These are phyloP conservation scores for Buxus sempervirens DNA, from an alignment of 164 flowering plant species.

Conservation along the genomic window DNA sequence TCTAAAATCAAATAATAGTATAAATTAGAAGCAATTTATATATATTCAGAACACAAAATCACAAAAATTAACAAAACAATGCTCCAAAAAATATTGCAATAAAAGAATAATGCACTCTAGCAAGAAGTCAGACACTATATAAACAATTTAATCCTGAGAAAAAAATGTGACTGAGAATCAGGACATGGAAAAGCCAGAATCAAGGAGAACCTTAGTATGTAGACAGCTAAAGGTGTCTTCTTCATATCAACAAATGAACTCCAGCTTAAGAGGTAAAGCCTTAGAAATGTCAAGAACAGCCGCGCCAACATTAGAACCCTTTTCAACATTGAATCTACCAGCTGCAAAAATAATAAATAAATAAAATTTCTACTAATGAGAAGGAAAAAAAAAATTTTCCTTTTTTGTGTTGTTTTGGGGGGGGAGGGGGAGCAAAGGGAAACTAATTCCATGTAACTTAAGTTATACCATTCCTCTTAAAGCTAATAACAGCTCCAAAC, in stretches of 20 bases:
- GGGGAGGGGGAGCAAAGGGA: background rate
- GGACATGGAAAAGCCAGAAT: background rate
- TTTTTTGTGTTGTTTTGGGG: too few relatives aligned
- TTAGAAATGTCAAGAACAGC: conserved; percentile 77
- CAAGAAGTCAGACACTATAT: too few relatives aligned
- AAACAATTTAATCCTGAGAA: too few relatives aligned
- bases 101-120: too few relatives aligned
- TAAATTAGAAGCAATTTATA: background rate
- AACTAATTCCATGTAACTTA: conserved; percentile 26
- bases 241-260: conserved; percentile 35
- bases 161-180: too few relatives aligned
- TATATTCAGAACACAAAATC: too few relatives aligned
- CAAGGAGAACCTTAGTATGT: conserved; percentile 41
- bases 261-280: conserved; percentile 70
- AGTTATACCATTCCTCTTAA: conserved; percentile 60
- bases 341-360: conserved; percentile 50
- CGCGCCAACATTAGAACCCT: conserved; percentile 57
- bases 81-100: too few relatives aligned
- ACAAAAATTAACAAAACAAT: too few relatives aligned
- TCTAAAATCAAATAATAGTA: conserved; percentile 34
- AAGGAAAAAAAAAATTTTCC: too few relatives aligned
- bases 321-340: conserved; percentile 41
- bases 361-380: too few relatives aligned
- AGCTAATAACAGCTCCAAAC: conserved; percentile 70
- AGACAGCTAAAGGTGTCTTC: conserved; percentile 15